Base-by-base conservation (phyloP, 1,284 basidiomycete species). In the Boletus smithii region DNA sequence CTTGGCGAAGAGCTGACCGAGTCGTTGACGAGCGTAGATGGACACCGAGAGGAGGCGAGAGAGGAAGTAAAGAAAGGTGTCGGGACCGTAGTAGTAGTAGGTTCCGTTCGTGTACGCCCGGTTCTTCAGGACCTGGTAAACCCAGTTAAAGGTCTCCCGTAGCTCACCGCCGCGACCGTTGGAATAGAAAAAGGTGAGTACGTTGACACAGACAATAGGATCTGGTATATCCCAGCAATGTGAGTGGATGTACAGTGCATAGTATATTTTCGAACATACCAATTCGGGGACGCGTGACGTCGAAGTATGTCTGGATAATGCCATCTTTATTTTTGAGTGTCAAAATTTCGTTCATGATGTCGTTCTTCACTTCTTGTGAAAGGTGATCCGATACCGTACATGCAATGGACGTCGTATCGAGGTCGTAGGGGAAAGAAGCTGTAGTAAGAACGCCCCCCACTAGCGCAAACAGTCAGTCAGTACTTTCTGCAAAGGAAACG, bases 321-420 rank as follows among this genome's bases (percentile, higher is more conserved):
- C 57, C 51, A 10, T 62, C 57, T 23, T 48, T 36, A 0, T 47
- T 60, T 23, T 24, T 60, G 17, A 60, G 24, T 3, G 46, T 49
- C 37, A 58, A 22, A n/a, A 58, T 58, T 24, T 62, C 57, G 4
- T 62, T 5, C 59, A 62, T 58, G 31, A 62, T 58, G 24, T 45
- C 57, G 27, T 58, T 42, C 30, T 62, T 58, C 13, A 44, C 52
- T 33, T 55, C 54, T 0, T 6, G 8, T 11, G 47, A 51, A 7
- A 62, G 17, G 17, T 60, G 46, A 13, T 42, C 42, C 3, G 51
- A 55, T 16, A 58, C 54, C 7, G 44, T 57, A 18, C 57, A 58
- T 8, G 57, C 57, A 1, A 61, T 30, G 5, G 57, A 57, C 1
- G 59, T 58, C 4, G 50, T 59, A 14, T 61, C 57, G 3, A 60